Base-by-base conservation (phyloP, 2,329 filamentous ascomycete species). In the Arthrobotrys musiformis region DNA sequence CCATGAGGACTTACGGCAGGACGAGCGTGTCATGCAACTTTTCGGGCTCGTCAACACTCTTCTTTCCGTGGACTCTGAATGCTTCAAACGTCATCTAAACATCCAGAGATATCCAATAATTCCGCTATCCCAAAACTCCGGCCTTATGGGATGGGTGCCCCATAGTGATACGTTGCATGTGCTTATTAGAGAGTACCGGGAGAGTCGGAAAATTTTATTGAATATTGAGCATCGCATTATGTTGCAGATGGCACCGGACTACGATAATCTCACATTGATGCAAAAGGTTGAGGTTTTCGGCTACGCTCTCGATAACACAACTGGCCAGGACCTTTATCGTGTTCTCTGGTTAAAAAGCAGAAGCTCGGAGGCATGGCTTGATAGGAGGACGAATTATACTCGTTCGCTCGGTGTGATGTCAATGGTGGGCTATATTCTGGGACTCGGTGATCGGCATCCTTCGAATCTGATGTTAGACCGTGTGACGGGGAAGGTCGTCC, bases 361-460 rank as follows among this genome's bases (percentile, higher is more conserved):
- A 87, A 97, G 92, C 78, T 97, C 94, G 0, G 95, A 99, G 84
- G 92, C 94, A 1, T 99, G 95, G 95, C 90, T 99, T 35, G 95
- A 98, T 84, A 89, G 95, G 48, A 91, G 95, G 64, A 99, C 96
- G n/a, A 99, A 97, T 83, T 99, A 99, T 85, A 99, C 95, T 17
- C 91, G 95, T 72, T 98, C 94, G 0, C 87, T 99, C 1, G 95
- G 93, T 81, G 95, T 99, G 81, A 99, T 99, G 95, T 97, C 93
- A n/a, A 99, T 99, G 93, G 95, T 98, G n/a, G 95, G 95, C 79
- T 99, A 99, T 84, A 98, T 99, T 79, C 89, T 99, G 22, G 96
- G 95, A 76, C 87, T 99, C 13, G 95, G 95, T 67, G 95, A 99
- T 85, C 91, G 96, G 56, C 95, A 99, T 85, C 96, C 96, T 40